Base-by-base conservation (phyloP, 441 rosid genomes). In the Isatis lusitanica region DNA sequence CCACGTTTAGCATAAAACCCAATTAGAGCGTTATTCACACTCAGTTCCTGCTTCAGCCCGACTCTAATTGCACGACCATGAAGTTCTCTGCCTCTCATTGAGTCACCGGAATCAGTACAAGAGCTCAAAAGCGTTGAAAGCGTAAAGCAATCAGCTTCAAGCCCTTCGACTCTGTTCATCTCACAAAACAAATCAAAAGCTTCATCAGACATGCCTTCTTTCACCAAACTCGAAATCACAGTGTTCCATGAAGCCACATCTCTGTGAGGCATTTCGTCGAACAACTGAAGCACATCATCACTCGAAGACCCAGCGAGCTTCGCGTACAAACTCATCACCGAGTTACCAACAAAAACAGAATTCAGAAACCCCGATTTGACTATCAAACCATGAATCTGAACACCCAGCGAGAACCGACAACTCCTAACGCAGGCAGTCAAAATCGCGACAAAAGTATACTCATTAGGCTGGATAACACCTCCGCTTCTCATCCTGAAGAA, bases 231-330 rank as follows among this genome's bases (percentile, higher is more conserved):
- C 5, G 93, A 90, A 44, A 91, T 78, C 80, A 86, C 73, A 21
- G 94, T 90, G 70, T 94, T 91, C 95, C 91, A 88, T 0, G 98
- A 86, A 0, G 83, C 80, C 31, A 83, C 68, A 76, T 92, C 95
- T 78, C 91, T 86, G 0, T 61, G 73, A 79, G 85, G 85, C 85
- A 90, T 85, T 83, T 78, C 93, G 70, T 83, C 95, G 48, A 90
- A 91, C 82, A 92, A 1, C 58, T 77, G 71, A 60, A 80, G 52
- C 21, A 75, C 90, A 75, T 11, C 65, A 16, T 36, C 73, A 55
- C 78, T 76, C 59, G 82, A 71, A 75, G 57, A 60, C 53, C 83
- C 81, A 38, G 74, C 5, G 40, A 35, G 70, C n/a, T 87, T 89
- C 0, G 75, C 68, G 2, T 90, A 94, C 74, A 94, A 46, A 26